These are phyloP conservation scores for Sporothrix humicola DNA, from an alignment of 2,329 filamentous ascomycete species.

Conservation along the genomic window DNA sequence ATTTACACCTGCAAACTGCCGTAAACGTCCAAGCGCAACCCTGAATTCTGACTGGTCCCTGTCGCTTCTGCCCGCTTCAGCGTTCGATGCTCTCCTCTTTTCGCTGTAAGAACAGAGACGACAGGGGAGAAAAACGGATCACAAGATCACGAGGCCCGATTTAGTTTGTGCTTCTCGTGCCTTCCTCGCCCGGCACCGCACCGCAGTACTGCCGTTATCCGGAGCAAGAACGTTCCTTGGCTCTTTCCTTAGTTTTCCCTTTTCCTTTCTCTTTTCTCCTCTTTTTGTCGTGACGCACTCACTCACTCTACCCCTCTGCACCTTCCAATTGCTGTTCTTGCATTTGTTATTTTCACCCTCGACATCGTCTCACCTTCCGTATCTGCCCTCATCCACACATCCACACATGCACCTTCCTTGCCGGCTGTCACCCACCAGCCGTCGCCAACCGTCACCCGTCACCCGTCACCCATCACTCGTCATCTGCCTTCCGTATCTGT, in stretches of 20 bases:
- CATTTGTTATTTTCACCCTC: background rate
- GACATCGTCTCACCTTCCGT: background rate
- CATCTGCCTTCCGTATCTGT: background rate
- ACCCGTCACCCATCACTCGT: background rate
- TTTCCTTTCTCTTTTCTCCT: background rate
- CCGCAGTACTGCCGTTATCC: background rate
- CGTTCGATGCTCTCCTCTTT: background rate
- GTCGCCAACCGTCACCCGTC: constrained; percentile 6
- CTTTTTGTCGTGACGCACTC: no score
- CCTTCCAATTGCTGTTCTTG: constrained; percentile 11
- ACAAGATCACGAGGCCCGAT: constrained; percentile 19
- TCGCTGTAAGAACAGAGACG: background rate
- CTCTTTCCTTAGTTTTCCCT: background rate
- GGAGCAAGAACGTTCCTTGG: background rate
- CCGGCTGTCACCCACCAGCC: constrained; percentile 9
- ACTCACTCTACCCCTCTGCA: background rate
- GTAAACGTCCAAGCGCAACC: background rate
- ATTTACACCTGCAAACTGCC: background rate
- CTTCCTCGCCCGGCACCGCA: constrained; percentile 23
- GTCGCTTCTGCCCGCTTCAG: constrained; percentile 7
- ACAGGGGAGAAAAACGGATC: constrained; percentile 10
- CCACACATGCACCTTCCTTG: background rate
- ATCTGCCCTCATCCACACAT: background rate
- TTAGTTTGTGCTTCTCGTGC: constrained; percentile 19
- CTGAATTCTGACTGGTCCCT: background rate